Percentiles rank a stretch among this genome's conserved stretches.
Evolutionary conservation across 1,284 basidiomycete species (phyloP).

Genomic region (Melampsora abietis-canadensis): DNA sequence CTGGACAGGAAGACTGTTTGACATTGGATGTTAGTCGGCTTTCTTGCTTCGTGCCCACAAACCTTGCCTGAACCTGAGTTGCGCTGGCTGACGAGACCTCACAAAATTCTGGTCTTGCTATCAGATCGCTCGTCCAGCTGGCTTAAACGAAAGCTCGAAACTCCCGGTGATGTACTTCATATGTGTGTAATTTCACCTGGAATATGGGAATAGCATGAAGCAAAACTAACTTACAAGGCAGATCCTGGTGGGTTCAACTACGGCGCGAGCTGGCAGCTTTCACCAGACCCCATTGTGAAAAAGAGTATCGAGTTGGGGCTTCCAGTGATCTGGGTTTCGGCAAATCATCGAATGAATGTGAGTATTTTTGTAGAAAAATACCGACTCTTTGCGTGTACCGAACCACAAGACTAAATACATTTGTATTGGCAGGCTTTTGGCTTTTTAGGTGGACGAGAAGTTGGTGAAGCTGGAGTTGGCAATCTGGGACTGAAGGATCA

Average conservation of each 20-base stretch:
- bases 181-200: not conserved
- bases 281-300: slow-evolving; percentile 55
- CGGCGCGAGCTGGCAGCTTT: slow-evolving; percentile 26
- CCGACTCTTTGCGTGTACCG: not conserved
- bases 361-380: not conserved
- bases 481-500: slow-evolving; percentile 58
- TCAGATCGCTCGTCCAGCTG: slow-evolving; percentile 28
- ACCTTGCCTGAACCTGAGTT: not conserved
- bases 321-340: slow-evolving; percentile 61
- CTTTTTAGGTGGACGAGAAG: slow-evolving; percentile 59
- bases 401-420: not conserved
- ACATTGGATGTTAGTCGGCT: slow-evolving; percentile 31
- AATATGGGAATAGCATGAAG: not conserved
- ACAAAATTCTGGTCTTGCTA: not conserved
- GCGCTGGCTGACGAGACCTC: not conserved
- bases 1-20: slow-evolving; percentile 32
- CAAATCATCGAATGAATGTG: slow-evolving; percentile 60
- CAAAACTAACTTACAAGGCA: not conserved
- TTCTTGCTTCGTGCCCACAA: not conserved
- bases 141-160: slow-evolving; percentile 11
- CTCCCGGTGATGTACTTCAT: slow-evolving; percentile 37
- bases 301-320: slow-evolving; percentile 58
- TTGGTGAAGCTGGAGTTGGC: slow-evolving; percentile 57
- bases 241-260: slow-evolving; percentile 40
- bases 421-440: slow-evolving; percentile 52